Base-by-base conservation (phyloP, 2,329 filamentous ascomycete species). In the Talaromyces sp. region DNA sequence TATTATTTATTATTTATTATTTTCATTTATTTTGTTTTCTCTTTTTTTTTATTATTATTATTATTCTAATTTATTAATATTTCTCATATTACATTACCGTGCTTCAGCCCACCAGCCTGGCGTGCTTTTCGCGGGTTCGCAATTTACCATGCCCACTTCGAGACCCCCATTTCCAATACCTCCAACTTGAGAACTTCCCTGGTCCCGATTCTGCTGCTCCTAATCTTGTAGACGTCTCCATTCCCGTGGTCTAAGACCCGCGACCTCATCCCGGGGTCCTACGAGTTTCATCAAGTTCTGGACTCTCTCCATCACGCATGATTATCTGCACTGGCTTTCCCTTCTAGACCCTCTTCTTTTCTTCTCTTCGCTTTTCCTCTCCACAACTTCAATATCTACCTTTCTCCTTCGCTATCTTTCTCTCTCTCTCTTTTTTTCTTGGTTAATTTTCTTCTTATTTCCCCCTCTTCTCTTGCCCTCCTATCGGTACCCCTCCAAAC, bases 201-300 rank as follows among this genome's bases (percentile, higher is more conserved):
- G n/a, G n/a, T 27, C 24, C 24, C 24, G 24, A 27, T 27, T 27
- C 4, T 27, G 4, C 24, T 9, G 5, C 9, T 9, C 9, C 24
- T 27, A 27, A 27, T 27, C 24, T 27, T 27, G 24, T 27, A 27
- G 4, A 27, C 5, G 24, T 27, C 24, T 27, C 24, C 24, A 27
- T 27, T 27, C 24, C 24, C 24, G 24, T 27, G 47, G 51, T 54
- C 51, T 54, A 27, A 51, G 51, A 54, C 51, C 50, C 40, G 36
- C 39, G 8, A 13, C 39, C 33, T 36, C 24, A 49, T 45, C 29
- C 27, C 49, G 33, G 33, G 11, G 33, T 5, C 14, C 5, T n/a
- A n/a, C 33, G 33, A 36, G 51, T 54, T 54, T 54, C 51, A 54
- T 39, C 14, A 44, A 17, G 47, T 49, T 49, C 47, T 49, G 47